Base-by-base conservation (phyloP, 768 basidiomycete species). In the Lentinula guzmanii region DNA sequence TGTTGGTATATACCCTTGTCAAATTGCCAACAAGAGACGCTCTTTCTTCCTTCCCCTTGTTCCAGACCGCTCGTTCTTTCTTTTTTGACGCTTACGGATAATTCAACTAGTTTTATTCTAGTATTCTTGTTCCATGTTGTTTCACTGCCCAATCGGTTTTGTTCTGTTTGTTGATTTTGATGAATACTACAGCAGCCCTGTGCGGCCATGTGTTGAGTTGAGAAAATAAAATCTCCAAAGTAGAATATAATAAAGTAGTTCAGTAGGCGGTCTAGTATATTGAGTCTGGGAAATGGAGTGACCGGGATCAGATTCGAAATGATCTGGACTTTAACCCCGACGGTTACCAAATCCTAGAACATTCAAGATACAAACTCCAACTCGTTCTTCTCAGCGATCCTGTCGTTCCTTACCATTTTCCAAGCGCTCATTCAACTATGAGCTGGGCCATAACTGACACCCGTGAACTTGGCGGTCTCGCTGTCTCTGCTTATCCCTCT, bases 1-100 rank as follows among this genome's bases (percentile, higher is more conserved):
- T 52, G 35, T 31, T 51, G 48, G 39, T 50, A 52, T 60, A 60
- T 60, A 60, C 59, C 59, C 59, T 60, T 31, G 35, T 46, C 42
- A 33, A n/a, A 51, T 33, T 28, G 48, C 15, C 41, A 28, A 45
- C 56, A 46, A 60, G 41, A 52, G 59, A 60, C 59, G 35, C 48
- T 60, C 59, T 37, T 60, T 60, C 16, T 42, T 33, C 7, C 21
- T 37, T 11, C n/a, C 18, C 45, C 33, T 46, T 45, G 37, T 7
- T 56, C 18, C 10, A 16, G 1, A 41, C 42, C 45, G 18, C 31
- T 46, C 21, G 43, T 50, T 59, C 43, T 42, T 50, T 52, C 34
- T 39, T 51, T 60, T 50, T 2, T 28, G 31, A 52, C 9, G 11
- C 16, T 39, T 28, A 31, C n/a, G 58, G 58, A 60, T 51, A 51